These are phyloP conservation scores for Scorias spongiosa DNA, from an alignment of 2,329 filamentous ascomycete species.

Conservation along the genomic window DNA sequence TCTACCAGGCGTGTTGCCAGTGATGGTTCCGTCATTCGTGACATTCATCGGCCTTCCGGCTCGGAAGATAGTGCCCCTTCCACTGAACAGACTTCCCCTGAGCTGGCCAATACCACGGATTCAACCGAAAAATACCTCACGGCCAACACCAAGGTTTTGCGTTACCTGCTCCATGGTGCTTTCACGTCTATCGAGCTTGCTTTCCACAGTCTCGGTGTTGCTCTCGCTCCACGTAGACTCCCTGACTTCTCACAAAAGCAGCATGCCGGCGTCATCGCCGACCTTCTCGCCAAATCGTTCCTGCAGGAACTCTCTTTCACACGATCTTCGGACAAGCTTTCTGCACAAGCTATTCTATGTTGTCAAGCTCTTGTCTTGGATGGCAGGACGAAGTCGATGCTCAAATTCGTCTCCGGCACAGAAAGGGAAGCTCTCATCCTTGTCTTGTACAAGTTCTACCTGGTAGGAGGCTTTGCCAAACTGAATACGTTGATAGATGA, in stretches of 20 bases:
- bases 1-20: neutral
- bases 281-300: slow-evolving; percentile 52
- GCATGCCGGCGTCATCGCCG: slow-evolving; percentile 44
- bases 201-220: slow-evolving; percentile 72
- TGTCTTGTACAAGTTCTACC: slow-evolving; percentile 75
- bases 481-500: slow-evolving; percentile 39
- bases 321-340: neutral
- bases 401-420: neutral
- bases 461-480: slow-evolving; percentile 57
- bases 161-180: slow-evolving; percentile 62
- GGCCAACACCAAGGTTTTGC: slow-evolving; percentile 48
- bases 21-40: neutral
- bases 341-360: neutral
- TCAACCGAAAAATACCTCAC: neutral
- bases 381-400: neutral
- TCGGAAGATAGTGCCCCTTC: neutral
- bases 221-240: slow-evolving; percentile 54
- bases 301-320: neutral
- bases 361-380: neutral
- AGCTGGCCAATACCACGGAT: neutral
- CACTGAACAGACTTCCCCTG: neutral
- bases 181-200: slow-evolving; percentile 70
- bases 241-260: slow-evolving; percentile 49
- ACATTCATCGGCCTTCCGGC: neutral
- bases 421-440: slow-evolving; percentile 40